A percentile compares a stretch with the other conserved stretches of the same genome.
Evolutionary conservation across 192 early-diverging fungal species (phyloP).

Genomic region (Mortierella antarctica): DNA sequence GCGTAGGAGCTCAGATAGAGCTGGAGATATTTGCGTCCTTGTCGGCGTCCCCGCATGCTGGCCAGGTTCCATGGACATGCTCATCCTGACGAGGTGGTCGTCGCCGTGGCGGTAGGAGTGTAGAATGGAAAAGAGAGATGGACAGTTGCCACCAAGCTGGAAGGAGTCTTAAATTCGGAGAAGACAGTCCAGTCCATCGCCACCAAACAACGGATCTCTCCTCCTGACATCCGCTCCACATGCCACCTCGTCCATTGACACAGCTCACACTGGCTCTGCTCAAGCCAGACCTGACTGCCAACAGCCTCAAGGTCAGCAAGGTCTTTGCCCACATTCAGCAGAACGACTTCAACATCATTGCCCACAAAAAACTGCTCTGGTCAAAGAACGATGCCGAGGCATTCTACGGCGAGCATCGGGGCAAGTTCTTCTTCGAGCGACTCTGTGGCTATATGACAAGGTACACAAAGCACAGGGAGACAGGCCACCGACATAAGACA

Average conservation of each 20-base stretch:
- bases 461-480: conserved; percentile 25
- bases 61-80: conserved; percentile 21
- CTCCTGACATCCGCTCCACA: not conserved
- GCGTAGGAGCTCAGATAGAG: conserved; percentile 19
- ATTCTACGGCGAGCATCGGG: conserved; percentile 77
- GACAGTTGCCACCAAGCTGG: not conserved
- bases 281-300: conserved; percentile 79
- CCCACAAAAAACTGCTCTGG: conserved; percentile 62
- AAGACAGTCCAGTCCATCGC: not conserved
- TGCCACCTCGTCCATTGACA: conserved; percentile 47
- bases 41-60: not conserved
- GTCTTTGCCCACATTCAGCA: conserved; percentile 60
- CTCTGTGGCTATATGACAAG: conserved; percentile 80
- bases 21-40: not conserved
- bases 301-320: conserved; percentile 54
- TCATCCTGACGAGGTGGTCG: not conserved
- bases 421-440: conserved; percentile 75
- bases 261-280: conserved; percentile 74
- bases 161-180: not conserved
- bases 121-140: no score
- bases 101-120: no score
- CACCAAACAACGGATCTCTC: not conserved
- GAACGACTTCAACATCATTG: conserved; percentile 54
- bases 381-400: conserved; percentile 61
- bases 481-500: not conserved